Conservation (phyloP, 2,329 filamentous ascomycete species). For the Botrytis tulipae region DNA sequence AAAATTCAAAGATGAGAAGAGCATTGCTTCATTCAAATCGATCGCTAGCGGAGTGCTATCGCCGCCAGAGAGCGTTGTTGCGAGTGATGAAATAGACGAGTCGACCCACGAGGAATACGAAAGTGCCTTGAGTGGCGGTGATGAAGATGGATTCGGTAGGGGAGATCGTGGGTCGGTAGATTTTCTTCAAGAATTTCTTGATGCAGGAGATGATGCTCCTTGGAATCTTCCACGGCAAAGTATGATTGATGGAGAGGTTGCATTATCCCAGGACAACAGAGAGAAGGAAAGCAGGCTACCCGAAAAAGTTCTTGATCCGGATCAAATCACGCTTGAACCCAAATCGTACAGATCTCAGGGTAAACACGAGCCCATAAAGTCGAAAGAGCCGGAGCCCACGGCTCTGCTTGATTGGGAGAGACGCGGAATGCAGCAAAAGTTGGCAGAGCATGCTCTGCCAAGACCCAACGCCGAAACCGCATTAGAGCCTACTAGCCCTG, state of each 20-base stretch:
- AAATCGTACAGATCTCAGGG: slow-evolving; percentile 15
- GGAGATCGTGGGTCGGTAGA: slow-evolving; percentile 14
- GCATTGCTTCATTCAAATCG: slow-evolving; percentile 16
- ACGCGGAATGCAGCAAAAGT: slow-evolving; percentile 15
- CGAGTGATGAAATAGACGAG: slow-evolving; percentile 13
- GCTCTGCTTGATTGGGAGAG: slow-evolving; percentile 20
- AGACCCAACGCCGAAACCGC: slow-evolving; percentile 6
- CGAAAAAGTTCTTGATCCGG: slow-evolving; percentile 6
- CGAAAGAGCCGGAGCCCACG: neutral
- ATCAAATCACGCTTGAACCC: slow-evolving; percentile 19
- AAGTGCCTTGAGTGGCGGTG: slow-evolving; percentile 16
- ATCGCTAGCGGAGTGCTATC: slow-evolving; percentile 11
- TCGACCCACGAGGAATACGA: slow-evolving; percentile 18
- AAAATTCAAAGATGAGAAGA: slow-evolving; percentile 9
- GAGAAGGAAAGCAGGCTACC: neutral
- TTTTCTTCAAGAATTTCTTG: slow-evolving; percentile 16
- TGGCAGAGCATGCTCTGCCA: slow-evolving; percentile 16
- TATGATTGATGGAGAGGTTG: neutral
- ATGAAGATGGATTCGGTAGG: slow-evolving; percentile 18
- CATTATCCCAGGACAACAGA: neutral
- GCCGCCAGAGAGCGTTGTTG: slow-evolving; percentile 8
- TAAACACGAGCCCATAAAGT: slow-evolving; percentile 15
- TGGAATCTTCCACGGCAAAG: slow-evolving; percentile 21
- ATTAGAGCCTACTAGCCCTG: slow-evolving; percentile 10
- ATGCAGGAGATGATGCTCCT: slow-evolving; percentile 17